Evolutionary conservation across 306 rosid genomes (phyloP), one percentile per base, ranked within the genome.

Genomic region (Rosa persica): DNA sequence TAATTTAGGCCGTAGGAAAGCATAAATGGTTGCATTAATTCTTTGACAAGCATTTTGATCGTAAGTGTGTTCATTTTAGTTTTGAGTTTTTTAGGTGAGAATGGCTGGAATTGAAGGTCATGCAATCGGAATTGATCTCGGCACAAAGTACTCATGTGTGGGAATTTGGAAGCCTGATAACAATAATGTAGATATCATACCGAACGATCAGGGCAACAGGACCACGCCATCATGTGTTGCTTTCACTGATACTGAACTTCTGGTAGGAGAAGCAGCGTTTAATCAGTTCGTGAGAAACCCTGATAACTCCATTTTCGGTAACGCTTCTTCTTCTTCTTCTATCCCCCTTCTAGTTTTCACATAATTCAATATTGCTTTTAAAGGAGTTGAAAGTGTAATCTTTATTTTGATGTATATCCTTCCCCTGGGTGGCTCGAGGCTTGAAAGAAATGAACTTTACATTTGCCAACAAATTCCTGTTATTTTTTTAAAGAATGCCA

Each of bases 161-260:
- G 73, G 52, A 22, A 52, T 42, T 6, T 68, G 73, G 73, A 15
- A 43, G 5, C 19, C n/a, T 11, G 73, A 40, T 42, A 6, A 22
- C 8, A 52, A 52, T 5, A 52, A 6, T 68, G 30, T 68, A 0
- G 52, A 68, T 11, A 68, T 68, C 52, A 68, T 68, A 67, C 8
- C 2, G 52, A 67, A 67, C 13, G 72, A 43, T 19, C 51, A 20
- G 9, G 72, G 52, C 9, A 67, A 42, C 72, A 40, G 72, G 20
- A 67, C 72, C 6, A 67, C 72, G 22, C 72, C 52, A 1, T 67
- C 72, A 19, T 40, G 12, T 40, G 72, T 67, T 40, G 72, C 72
- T 0, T 40, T 67, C 72, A 40, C 72, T n/a, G 30, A 40, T 19
- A 19, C 51, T 39, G 72, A 67, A 15, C 16, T 5, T 1, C 12